Conservation (phyloP, 495 filamentous ascomycete genomes). For the Neurospora terricola region DNA sequence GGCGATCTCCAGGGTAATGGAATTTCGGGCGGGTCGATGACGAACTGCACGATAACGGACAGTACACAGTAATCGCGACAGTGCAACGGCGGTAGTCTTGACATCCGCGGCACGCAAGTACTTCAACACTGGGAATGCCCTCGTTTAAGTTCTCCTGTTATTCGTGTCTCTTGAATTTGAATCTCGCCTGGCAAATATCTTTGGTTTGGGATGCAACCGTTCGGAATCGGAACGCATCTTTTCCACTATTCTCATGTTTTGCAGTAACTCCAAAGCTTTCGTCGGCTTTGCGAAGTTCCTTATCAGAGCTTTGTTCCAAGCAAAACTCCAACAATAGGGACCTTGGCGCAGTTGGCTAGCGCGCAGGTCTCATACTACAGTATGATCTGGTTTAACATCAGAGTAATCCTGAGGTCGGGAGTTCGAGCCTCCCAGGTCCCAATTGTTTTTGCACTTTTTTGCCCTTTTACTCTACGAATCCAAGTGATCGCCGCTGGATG, state of each 20-base stretch:
- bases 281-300: neutral
- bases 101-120: neutral
- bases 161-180: no score
- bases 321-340: neutral
- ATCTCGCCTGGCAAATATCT: no score
- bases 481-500: neutral
- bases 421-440: neutral
- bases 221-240: no score
- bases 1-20: neutral
- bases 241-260: neutral
- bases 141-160: neutral
- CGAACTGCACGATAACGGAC: neutral
- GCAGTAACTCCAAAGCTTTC: neutral
- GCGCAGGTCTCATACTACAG: neutral
- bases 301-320: neutral
- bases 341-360: neutral
- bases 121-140: neutral
- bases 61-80: slow-evolving; percentile 5
- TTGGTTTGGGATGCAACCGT: neutral
- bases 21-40: neutral
- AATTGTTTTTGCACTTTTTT: neutral
- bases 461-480: neutral
- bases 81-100: neutral
- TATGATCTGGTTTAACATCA: neutral
- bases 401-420: neutral